Conservation (phyloP, 306 rosid genomes). For the Trichosanthes cucumerina region DNA sequence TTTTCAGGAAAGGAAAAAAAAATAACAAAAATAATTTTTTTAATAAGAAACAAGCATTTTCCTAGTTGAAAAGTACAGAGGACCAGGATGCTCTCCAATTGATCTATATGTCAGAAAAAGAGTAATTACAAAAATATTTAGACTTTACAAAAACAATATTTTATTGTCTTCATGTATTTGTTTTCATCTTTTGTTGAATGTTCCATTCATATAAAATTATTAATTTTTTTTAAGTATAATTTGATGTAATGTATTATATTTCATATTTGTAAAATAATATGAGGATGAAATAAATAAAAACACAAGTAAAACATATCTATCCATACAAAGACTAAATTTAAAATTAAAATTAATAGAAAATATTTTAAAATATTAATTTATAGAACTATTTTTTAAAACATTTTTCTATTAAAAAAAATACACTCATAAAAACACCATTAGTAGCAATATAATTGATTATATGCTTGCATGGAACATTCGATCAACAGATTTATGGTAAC, state of each 20-base stretch:
- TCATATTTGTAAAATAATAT: not conserved
- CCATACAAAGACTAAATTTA: not conserved
- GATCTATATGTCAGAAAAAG: not conserved
- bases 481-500: not conserved
- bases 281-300: not conserved
- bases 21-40: not conserved
- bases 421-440: not conserved
- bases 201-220: not conserved
- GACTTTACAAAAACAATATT: not conserved
- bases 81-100: not conserved
- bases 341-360: not conserved
- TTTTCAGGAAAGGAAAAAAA: not conserved
- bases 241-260: not conserved
- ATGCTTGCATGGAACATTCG: not conserved
- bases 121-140: not conserved
- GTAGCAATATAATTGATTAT: not conserved
- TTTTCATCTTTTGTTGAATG: not conserved
- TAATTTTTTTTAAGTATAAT: not conserved
- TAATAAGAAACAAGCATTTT: not conserved
- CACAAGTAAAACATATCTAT: not conserved
- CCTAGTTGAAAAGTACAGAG: not conserved
- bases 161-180: not conserved
- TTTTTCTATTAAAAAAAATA: not conserved
- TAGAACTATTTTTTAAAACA: not conserved
- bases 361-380: not conserved